Percentiles rank a stretch among this genome's conserved stretches.
phyloP scores from a whole-genome alignment of 768 basidiomycete species.

The Russula brevipes region DNA sequence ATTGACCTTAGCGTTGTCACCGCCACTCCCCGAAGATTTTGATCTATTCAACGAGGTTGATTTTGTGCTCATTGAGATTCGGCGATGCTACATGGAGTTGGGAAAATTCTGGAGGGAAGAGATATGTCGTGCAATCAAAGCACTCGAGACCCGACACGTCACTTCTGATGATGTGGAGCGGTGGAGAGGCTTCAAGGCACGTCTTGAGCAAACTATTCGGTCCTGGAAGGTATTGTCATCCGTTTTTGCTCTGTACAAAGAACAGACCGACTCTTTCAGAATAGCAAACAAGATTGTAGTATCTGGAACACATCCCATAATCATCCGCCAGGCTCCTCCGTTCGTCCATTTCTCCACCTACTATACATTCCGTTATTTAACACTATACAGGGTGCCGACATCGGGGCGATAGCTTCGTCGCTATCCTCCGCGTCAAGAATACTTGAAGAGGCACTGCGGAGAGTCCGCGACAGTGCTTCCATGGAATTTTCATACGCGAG shows the following conservation, averaged over 20 bases:
- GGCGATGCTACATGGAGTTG: neutral
- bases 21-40: neutral
- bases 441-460: neutral
- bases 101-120: conserved; percentile 1
- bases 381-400: neutral
- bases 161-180: neutral
- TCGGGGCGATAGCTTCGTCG: neutral
- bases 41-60: neutral
- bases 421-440: neutral
- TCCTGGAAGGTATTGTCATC: neutral
- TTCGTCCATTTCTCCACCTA: neutral
- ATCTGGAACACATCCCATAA: neutral
- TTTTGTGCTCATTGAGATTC: neutral
- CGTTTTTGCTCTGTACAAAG: neutral
- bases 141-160: neutral
- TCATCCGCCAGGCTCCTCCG: neutral
- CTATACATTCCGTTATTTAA: neutral
- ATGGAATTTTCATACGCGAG: neutral
- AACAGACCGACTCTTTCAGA: no score
- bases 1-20: neutral
- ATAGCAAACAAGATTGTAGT: neutral
- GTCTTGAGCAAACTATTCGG: neutral
- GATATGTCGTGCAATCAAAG: neutral
- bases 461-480: neutral
- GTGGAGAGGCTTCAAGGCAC: neutral